Evolutionary conservation across 148 eudicot species (phyloP), one percentile per base, ranked within the genome.

Genomic region (Talinum fruticosum): DNA sequence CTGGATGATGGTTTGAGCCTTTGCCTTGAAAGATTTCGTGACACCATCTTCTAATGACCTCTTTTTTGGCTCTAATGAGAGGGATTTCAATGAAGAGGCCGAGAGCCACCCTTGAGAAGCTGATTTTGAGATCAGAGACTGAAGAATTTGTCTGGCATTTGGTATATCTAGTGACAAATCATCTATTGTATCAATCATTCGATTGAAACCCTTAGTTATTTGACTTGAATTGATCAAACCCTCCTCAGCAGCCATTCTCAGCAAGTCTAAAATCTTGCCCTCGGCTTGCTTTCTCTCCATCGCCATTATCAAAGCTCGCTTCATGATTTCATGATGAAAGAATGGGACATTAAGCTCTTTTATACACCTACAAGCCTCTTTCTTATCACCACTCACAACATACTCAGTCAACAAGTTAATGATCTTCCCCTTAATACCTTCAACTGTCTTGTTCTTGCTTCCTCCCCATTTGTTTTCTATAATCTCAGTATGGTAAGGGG

Each of bases 401-500:
- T 79, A 89, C 73, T 89, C 92, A 1, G 53, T 76, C 79, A 87
- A 68, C 32, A 87, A 69, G 36, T 78, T 76, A 24, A 12, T 81
- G 32, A 87, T 89, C 35, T 75, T 82, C 19, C 44, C 82, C 76
- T 83, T 89, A 2, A 89, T 82, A 76, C 86, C 87, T 78, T 89
- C 92, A 12, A 82, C 90, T 1, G 88, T 71, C 49, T 82, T 83
- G 49, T 81, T 78, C 59, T 75, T 81, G 32, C 81, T 82, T 54
- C 87, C 88, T 19, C 91, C 93, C 93, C 91, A 90, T 72, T 80
- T 87, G 33, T 85, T 80, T 61, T 88, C 91, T 16, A 90, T 83
- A 34, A 85, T 69, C 78, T 90, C 89, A 0, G 85, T 80, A 64
- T 87, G 89, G 54, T 82, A 86, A 53, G 91, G 93, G 7, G 87